Percentiles rank a stretch among this genome's conserved stretches.
phyloP scores from a whole-genome alignment of 176 grass and related monocot genomes.

The Alloteropsis semialata region DNA sequence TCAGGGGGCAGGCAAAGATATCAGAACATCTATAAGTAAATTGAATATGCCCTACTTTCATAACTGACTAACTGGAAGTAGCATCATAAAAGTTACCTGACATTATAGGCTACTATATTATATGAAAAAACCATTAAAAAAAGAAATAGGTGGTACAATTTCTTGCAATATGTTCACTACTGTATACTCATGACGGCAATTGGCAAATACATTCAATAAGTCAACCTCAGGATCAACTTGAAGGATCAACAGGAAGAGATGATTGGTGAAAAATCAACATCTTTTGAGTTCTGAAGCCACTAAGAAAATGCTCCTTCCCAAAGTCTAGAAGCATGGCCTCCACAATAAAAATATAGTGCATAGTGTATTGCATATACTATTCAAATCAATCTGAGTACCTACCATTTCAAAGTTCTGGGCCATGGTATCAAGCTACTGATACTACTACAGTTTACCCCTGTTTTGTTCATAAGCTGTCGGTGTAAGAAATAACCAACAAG shows the following conservation, averaged over 20 bases:
- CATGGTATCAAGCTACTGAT: background rate
- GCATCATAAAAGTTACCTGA: no score
- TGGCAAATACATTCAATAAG: background rate
- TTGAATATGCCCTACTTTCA: no score
- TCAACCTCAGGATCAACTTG: no score
- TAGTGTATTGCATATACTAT: background rate
- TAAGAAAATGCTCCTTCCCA: background rate
- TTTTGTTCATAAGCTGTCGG: no score
- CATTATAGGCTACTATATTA: no score
- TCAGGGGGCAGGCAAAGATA: no score
- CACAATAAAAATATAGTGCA: background rate
- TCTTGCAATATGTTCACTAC: background rate
- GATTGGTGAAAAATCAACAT: background rate
- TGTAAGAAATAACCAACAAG: no score
- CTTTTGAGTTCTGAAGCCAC: slow-evolving; percentile 9
- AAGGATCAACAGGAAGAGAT: background rate
- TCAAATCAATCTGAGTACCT: background rate
- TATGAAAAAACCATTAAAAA: background rate
- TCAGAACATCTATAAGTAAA: no score
- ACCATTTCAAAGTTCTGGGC: background rate
- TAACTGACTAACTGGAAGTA: no score
- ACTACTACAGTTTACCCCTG: no score
- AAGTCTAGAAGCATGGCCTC: background rate
- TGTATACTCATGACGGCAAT: background rate
- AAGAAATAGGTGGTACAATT: background rate